These are phyloP conservation scores for Choiromyces venosus DNA, from an alignment of 495 filamentous ascomycete species.

Conservation along the genomic window DNA sequence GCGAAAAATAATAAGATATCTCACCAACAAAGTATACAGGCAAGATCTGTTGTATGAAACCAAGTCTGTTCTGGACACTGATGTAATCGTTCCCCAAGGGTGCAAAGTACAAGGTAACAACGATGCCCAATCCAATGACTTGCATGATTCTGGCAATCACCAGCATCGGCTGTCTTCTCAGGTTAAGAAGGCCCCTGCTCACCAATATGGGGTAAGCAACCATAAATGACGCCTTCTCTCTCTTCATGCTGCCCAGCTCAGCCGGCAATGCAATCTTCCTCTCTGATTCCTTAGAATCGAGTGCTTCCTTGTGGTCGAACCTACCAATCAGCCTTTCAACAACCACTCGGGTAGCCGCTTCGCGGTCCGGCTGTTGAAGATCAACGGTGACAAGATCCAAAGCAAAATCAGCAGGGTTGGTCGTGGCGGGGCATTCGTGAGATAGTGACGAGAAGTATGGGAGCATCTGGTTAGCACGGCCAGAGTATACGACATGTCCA, in stretches of 20 bases:
- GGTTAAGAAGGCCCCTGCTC: slow-evolving; percentile 59
- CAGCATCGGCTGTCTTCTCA: slow-evolving; percentile 59
- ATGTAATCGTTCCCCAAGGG: slow-evolving; percentile 62
- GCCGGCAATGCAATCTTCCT: slow-evolving; percentile 57
- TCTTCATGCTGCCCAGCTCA: slow-evolving; percentile 60
- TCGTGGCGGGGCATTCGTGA: slow-evolving; percentile 58
- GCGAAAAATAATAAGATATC: background rate
- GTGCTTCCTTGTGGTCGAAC: slow-evolving; percentile 47
- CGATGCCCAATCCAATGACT: slow-evolving; percentile 59
- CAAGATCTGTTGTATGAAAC: slow-evolving; percentile 63
- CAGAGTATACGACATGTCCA: slow-evolving; percentile 61
- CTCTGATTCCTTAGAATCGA: slow-evolving; percentile 33
- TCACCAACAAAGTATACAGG: slow-evolving; percentile 56
- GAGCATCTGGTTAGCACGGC: slow-evolving; percentile 59
- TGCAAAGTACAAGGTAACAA: slow-evolving; percentile 66
- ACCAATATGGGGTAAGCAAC: slow-evolving; percentile 61
- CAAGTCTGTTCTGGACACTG: slow-evolving; percentile 63
- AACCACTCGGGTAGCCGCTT: slow-evolving; percentile 55
- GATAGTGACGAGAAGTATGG: slow-evolving; percentile 57
- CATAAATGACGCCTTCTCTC: slow-evolving; percentile 56
- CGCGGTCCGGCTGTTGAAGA: slow-evolving; percentile 56
- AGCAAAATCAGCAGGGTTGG: slow-evolving; percentile 71
- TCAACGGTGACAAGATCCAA: slow-evolving; percentile 70
- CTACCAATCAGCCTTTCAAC: slow-evolving; percentile 55
- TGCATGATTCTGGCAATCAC: slow-evolving; percentile 63